phyloP scores from a whole-genome alignment of 345 rosid genomes.

The Tarenaya hassleriana region DNA sequence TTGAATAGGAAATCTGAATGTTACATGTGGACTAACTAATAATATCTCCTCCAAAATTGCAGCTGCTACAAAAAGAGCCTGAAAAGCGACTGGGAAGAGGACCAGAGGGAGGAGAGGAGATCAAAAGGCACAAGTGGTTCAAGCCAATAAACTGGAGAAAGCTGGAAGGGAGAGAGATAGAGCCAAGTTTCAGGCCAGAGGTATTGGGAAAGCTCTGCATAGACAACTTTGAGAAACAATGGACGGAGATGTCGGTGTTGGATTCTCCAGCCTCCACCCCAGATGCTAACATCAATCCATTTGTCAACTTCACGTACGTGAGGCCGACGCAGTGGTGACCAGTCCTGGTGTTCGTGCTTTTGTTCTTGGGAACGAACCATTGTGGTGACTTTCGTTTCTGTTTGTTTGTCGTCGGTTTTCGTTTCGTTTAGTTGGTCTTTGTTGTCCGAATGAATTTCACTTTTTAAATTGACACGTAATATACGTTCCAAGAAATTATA shows the following conservation, averaged over 20 bases:
- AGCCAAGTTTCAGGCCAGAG: conserved; percentile 74
- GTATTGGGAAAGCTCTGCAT: conserved; percentile 77
- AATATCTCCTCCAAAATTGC: conserved; percentile 4
- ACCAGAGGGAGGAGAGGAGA: conserved; percentile 53
- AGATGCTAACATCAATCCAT: conserved; percentile 50
- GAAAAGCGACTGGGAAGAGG: conserved; percentile 71
- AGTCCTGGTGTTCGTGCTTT: too few relatives aligned
- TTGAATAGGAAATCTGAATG: neutral
- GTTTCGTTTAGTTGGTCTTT: too few relatives aligned
- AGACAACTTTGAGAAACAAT: conserved; percentile 74
- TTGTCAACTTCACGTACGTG: conserved; percentile 56
- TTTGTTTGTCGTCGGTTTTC: too few relatives aligned
- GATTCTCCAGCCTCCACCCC: conserved; percentile 79
- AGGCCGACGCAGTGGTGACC: conserved; percentile 63
- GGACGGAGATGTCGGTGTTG: conserved; percentile 79
- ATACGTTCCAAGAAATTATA: too few relatives aligned
- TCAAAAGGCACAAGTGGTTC: conserved; percentile 85
- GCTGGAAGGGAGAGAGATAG: conserved; percentile 63
- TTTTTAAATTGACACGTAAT: too few relatives aligned
- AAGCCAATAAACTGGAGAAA: conserved; percentile 82
- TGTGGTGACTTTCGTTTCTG: too few relatives aligned
- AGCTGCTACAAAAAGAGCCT: conserved; percentile 73
- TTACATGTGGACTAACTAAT: neutral
- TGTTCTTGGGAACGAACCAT: too few relatives aligned
- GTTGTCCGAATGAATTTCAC: too few relatives aligned